Evolutionary conservation across 1,139 yeast species (phyloP), one percentile per base, ranked within the genome.

Genomic region (Groenewaldozyma auringiensis): DNA sequence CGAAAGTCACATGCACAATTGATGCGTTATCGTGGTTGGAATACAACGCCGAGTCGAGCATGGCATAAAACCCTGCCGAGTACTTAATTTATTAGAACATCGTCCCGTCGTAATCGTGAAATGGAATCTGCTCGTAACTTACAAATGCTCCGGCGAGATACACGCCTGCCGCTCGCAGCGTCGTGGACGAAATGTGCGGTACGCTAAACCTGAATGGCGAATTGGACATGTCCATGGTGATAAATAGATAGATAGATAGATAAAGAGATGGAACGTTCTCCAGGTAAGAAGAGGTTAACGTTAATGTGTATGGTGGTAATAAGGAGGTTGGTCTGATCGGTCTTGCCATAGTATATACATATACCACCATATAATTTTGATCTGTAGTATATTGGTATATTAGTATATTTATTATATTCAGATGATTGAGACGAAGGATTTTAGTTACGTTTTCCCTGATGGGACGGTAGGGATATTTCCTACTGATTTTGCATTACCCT

Each of bases 51-150:
- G 95, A 85, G 65, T 92, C 98, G 33, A 92, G 67, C 66, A 92
- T 79, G 33, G 83, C 70, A 94, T 96, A 92, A 62, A 89, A 81
- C 9, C 96, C 98, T 48, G 85, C 68, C 40, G 96, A 85, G 57
- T 84, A 92, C 51, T 68, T 27, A 11, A 33, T n/a, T 41, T 37
- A 25, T 21, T 18, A 44, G 18, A 6, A 13, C 31, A n/a, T n/a
- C n/a, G n/a, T n/a, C n/a, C n/a, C n/a, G n/a, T n/a, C 31, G 31
- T 25, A 8, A 13, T 25, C 31, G 31, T 8, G 31, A n/a, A 25
- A 8, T 8, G 31, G 11, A 25, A 25, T 25, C 13, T 25, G 31
- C 21, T 13, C 40, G 17, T 9, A 13, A 58, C 65, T 43, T 57
- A 61, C 65, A 47, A 82, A 70, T 1, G 81, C 86, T 1, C 94